phyloP scores from a whole-genome alignment of 2,329 filamentous ascomycete species.

The Magnaporthiopsis rhizophila region DNA sequence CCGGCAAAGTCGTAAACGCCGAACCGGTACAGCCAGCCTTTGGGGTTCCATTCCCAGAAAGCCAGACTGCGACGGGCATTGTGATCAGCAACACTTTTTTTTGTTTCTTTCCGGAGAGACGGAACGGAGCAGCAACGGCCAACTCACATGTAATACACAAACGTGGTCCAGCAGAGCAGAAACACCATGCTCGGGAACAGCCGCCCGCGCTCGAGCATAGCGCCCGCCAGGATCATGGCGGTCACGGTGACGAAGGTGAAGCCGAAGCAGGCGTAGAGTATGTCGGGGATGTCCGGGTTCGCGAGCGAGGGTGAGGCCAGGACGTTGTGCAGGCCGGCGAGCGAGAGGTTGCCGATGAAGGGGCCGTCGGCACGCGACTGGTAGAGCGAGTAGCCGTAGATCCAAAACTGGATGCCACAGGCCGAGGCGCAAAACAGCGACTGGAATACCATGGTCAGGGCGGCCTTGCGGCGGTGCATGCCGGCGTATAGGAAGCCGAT shows the following conservation, averaged over 20 bases:
- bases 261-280: constrained; percentile 60
- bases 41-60: constrained; percentile 61
- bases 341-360: constrained; percentile 55
- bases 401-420: constrained; percentile 49
- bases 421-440: constrained; percentile 49
- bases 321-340: constrained; percentile 55
- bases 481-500: constrained; percentile 59
- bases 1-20: constrained; percentile 53
- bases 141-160: constrained; percentile 45
- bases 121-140: constrained; percentile 15
- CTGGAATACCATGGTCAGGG: constrained; percentile 55
- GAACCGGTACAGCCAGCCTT: constrained; percentile 56
- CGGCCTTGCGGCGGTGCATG: constrained; percentile 53
- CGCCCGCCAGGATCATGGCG: constrained; percentile 58
- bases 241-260: constrained; percentile 53
- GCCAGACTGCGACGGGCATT: constrained; percentile 34
- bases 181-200: constrained; percentile 47
- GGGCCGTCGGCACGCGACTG: constrained; percentile 51
- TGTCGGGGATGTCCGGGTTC: constrained; percentile 49
- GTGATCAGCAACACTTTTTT: neutral
- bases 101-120: too few species aligned
- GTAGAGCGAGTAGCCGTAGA: constrained; percentile 57
- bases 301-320: constrained; percentile 52
- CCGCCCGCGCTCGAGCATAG: constrained; percentile 49
- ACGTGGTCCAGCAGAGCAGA: constrained; percentile 53